Base-by-base conservation (phyloP, 208 protist species). In the Leishmania lainsoni region DNA sequence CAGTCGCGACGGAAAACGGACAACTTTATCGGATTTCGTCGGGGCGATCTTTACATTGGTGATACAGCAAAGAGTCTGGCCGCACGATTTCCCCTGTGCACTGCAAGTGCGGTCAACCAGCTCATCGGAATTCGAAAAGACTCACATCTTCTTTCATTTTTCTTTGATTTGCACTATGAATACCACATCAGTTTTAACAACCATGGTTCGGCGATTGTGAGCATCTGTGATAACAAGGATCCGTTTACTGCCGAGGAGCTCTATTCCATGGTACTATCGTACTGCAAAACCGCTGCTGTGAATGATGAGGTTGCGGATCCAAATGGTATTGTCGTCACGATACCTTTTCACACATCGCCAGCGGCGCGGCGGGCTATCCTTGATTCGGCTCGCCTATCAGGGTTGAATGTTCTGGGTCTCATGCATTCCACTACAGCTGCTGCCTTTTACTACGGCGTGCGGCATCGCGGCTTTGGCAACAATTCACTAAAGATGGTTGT, bases 341-440 rank as follows among this genome's bases (percentile, higher is more conserved):
- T 98, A 70, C 98, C 98, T 29, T 95, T 92, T 78, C 92, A 92
- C 83, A 94, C 93, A n/a, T 94, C 92, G 2, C 76, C 90, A 5
- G 76, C 79, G 35, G 90, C 98, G 81, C 83, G 97, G 54, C 90
- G 96, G 75, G 86, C 95, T 1, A 85, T 99, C 77, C 68, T 98
- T n/a, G 94, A 99, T 52, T 95, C 96, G 2, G 96, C 97, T 9
- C 76, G 91, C 3, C 80, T 99, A 17, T 91, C 93, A 9, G 87
- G 89, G 32, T 35, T 98, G 29, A 93, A 93, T 66, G 88, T 98
- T 49, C 81, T 98, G 0, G 95, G 96, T 29, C 89, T 98, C 56
- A 91, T 99, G 83, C 93, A 98, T 59, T 93, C 94, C n/a, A 97
- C 92, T 39, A 98, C 96, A 52, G 95, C 97, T 9, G 93, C 93